Evolutionary conservation across 202 grass and related monocot genomes (phyloP).

Genomic region (Bolboschoenoplectus hybrid): DNA sequence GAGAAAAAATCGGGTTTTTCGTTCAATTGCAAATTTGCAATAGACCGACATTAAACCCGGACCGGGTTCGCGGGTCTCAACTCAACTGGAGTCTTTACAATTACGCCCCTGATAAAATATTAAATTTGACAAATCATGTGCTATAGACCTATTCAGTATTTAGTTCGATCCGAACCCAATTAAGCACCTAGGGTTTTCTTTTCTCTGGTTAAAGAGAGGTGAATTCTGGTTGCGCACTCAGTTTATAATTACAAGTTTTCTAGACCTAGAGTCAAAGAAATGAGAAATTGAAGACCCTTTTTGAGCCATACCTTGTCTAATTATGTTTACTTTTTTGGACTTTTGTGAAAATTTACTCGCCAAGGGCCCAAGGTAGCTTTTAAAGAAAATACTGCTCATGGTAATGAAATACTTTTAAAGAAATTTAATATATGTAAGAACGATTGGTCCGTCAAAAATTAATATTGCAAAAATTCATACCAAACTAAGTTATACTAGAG

Average conservation of each 20-base stretch:
- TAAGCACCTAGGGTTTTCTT: slow-evolving; percentile 27
- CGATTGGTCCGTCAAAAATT: neutral
- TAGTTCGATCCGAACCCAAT: neutral
- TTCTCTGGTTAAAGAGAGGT: slow-evolving; percentile 3
- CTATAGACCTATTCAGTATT: neutral
- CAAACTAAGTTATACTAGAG: neutral
- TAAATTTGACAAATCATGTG: neutral
- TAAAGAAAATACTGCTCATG: neutral
- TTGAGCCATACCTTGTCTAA: neutral
- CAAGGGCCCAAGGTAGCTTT: neutral
- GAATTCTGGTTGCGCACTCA: neutral
- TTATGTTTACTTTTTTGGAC: neutral
- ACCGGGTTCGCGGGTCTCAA: slow-evolving; percentile 5
- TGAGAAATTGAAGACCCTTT: neutral
- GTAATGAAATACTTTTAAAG: neutral
- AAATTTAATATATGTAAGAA: neutral
- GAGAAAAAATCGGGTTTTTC: too few species aligned
- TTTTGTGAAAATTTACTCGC: neutral
- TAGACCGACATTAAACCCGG: neutral
- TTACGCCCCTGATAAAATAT: neutral
- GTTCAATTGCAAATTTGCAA: neutral
- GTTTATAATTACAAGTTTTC: neutral
- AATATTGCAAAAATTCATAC: neutral
- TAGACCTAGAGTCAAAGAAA: neutral
- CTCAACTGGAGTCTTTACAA: slow-evolving; percentile 22